Percentiles rank a stretch among this genome's conserved stretches.
Evolutionary conservation across 108 stramenopile genomes (phyloP).

Genomic region (Seminavis robusta): DNA sequence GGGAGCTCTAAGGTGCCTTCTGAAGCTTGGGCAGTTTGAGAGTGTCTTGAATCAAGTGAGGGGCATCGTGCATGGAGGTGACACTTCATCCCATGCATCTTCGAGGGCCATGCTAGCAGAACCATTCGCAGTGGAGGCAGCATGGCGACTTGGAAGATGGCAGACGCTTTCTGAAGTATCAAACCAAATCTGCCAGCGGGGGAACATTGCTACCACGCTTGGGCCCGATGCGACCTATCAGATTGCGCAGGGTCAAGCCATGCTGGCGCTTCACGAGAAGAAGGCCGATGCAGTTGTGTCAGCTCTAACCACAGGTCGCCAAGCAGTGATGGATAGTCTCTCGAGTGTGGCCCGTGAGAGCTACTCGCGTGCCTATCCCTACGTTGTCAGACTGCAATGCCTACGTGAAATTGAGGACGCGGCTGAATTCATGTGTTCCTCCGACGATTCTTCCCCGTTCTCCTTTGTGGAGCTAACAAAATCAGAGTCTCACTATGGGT

Average conservation of each 20-base stretch:
- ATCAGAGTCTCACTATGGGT: constrained; percentile 35
- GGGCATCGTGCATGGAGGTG: constrained; percentile 39
- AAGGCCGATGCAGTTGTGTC: constrained; percentile 16
- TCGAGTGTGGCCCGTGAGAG: constrained; percentile 70
- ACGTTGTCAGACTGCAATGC: constrained; percentile 60
- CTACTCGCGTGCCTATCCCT: constrained; percentile 67
- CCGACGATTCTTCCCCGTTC: not conserved
- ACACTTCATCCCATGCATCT: not conserved
- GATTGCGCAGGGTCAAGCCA: constrained; percentile 54
- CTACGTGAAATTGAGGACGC: constrained; percentile 57
- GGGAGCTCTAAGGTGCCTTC: constrained; percentile 57
- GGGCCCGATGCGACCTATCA: constrained; percentile 37
- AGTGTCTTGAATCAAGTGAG: constrained; percentile 76
- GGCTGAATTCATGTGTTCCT: not conserved
- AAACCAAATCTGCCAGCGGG: not conserved
- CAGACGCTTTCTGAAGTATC: constrained; percentile 39
- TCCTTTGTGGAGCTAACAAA: constrained; percentile 34
- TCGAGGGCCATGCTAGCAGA: not conserved
- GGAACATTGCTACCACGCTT: not conserved
- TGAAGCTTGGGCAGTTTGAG: constrained; percentile 81
- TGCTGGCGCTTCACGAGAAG: constrained; percentile 44
- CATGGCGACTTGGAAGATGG: constrained; percentile 87
- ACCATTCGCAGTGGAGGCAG: constrained; percentile 74
- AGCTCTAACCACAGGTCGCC: constrained; percentile 48
- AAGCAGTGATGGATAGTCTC: constrained; percentile 53